Percentiles rank a stretch among this genome's conserved stretches.
phyloP scores from a whole-genome alignment of 2,329 filamentous ascomycete species.

The Ophiostoma ulmi region DNA sequence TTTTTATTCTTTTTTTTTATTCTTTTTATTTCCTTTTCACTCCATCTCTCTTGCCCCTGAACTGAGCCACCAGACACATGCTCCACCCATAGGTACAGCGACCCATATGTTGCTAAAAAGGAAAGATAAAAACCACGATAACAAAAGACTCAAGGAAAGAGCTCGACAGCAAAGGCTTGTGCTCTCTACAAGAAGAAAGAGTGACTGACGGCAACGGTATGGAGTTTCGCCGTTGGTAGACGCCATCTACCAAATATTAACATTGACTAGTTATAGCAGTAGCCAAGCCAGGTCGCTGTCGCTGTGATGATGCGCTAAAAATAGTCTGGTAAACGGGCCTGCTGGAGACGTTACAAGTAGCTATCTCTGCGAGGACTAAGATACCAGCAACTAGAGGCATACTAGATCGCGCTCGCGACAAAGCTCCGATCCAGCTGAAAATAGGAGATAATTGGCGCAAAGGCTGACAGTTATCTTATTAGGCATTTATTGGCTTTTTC shows the following conservation, averaged over 20 bases:
- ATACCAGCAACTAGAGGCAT: not conserved
- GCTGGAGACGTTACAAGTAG: not conserved
- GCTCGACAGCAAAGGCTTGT: no score
- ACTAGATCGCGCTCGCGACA: not conserved
- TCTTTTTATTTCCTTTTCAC: not conserved
- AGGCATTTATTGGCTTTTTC: not conserved
- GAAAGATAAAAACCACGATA: not conserved
- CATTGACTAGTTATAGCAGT: not conserved
- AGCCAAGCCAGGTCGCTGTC: not conserved
- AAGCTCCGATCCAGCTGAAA: constrained; percentile 12
- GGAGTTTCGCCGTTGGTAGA: not conserved
- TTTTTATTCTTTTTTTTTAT: not conserved
- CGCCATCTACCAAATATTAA: not conserved
- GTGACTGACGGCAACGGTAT: not conserved
- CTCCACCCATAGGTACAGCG: constrained; percentile 1
- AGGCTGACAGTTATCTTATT: not conserved
- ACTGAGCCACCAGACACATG: not conserved
- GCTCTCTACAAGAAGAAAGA: not conserved
- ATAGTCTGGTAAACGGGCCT: not conserved
- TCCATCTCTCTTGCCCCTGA: not conserved
- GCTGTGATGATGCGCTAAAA: not conserved
- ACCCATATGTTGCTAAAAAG: not conserved
- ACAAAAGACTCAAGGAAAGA: no score
- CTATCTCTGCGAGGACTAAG: not conserved
- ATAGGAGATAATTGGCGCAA: constrained; percentile 1